A percentile compares a stretch with the other conserved stretches of the same genome.
phyloP scores from a whole-genome alignment of 306 rosid species.

The Mucuna pruriens region DNA sequence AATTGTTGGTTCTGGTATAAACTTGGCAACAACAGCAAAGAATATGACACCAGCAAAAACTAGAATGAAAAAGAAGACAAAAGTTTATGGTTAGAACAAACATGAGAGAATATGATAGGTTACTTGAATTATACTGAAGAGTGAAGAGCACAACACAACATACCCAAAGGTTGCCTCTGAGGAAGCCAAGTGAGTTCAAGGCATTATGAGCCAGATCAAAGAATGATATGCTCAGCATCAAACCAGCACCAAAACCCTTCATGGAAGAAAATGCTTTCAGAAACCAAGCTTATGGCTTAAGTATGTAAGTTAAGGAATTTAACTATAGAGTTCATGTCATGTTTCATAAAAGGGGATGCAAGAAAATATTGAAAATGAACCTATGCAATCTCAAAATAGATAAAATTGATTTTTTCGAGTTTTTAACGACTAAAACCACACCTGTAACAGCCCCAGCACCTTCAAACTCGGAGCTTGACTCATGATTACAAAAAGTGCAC shows the following conservation, averaged over 20 bases:
- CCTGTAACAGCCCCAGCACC: constrained; percentile 94
- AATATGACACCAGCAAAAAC: constrained; percentile 93
- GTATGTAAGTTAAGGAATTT: not conserved
- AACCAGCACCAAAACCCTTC: constrained; percentile 98
- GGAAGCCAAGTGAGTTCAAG: constrained; percentile 86
- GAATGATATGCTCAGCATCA: constrained; percentile 94
- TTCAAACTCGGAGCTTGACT: constrained; percentile 84
- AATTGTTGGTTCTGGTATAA: constrained; percentile 80
- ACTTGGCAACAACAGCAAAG: constrained; percentile 77
- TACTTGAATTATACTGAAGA: constrained; percentile 4
- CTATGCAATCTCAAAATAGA: not conserved
- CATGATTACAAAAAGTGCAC: constrained; percentile 82
- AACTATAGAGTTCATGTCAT: not conserved
- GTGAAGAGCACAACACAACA: constrained; percentile 30
- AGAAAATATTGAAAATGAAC: not conserved
- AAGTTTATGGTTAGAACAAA: constrained; percentile 32
- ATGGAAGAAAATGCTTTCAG: constrained; percentile 13
- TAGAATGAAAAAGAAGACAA: constrained; percentile 46
- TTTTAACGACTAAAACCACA: constrained; percentile 43
- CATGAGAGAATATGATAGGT: not conserved
- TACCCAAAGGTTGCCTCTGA: constrained; percentile 95
- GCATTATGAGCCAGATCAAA: constrained; percentile 98
- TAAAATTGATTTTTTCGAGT: not conserved
- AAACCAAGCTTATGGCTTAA: not conserved
- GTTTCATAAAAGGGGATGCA: not conserved